Evolutionary conservation across 495 filamentous ascomycete species (phyloP).

Genomic region (Penicillium samsonianum): DNA sequence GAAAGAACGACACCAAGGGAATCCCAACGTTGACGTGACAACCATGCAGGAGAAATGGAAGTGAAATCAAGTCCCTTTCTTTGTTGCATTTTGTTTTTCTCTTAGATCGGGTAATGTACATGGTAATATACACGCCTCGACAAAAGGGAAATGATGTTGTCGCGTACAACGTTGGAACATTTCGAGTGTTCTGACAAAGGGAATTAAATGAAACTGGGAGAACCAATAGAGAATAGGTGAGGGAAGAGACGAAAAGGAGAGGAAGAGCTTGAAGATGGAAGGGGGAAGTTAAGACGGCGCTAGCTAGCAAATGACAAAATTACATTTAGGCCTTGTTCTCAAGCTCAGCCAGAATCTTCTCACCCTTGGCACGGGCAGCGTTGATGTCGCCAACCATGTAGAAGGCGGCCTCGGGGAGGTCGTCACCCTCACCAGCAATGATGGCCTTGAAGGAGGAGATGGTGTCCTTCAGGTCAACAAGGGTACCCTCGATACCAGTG

Average conservation of each 20-base stretch:
- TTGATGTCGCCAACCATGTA: constrained; percentile 98
- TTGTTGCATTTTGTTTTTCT: constrained; percentile 26
- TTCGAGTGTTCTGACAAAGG: constrained; percentile 37
- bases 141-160: constrained; percentile 37
- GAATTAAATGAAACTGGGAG: constrained; percentile 25
- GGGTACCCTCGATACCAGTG: constrained; percentile 96
- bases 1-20: not conserved
- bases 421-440: constrained; percentile 91
- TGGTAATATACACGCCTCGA: constrained; percentile 51
- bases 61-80: constrained; percentile 36
- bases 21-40: not conserved
- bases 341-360: constrained; percentile 98
- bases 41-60: constrained; percentile 2
- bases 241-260: constrained; percentile 21
- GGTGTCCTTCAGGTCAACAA: constrained; percentile 98
- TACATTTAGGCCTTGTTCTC: constrained; percentile 67
- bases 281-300: constrained; percentile 20
- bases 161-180: constrained; percentile 33
- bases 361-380: constrained; percentile 91
- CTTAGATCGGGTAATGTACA: constrained; percentile 53
- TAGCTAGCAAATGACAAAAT: constrained; percentile 44
- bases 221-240: constrained; percentile 15
- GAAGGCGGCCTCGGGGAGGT: constrained; percentile 93
- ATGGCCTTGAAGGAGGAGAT: constrained; percentile 97
- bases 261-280: constrained; percentile 36